Conservation (phyloP, 2,329 filamentous ascomycete species). For the Daldinia sp. region DNA sequence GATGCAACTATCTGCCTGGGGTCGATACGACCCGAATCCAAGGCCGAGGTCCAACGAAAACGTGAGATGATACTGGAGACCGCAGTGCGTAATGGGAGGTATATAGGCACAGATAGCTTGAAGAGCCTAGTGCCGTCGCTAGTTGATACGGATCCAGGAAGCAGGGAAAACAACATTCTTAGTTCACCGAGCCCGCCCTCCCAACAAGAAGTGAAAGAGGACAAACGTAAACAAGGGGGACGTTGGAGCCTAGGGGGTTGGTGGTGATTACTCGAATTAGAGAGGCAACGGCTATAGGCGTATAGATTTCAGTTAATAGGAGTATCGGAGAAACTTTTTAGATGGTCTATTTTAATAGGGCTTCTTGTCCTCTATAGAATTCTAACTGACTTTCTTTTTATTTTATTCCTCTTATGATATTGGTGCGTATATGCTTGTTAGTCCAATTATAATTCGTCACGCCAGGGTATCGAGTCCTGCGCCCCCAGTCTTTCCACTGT, state of each 20-base stretch:
- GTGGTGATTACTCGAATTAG: constrained; percentile 35
- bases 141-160: constrained; percentile 27
- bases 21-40: constrained; percentile 12
- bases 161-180: constrained; percentile 23
- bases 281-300: background rate
- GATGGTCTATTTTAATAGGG: constrained; percentile 12
- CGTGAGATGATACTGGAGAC: constrained; percentile 40
- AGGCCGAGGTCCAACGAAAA: constrained; percentile 33
- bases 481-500: constrained; percentile 73
- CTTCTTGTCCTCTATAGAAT: constrained; percentile 9
- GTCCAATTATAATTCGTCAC: constrained; percentile 54
- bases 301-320: constrained; percentile 11
- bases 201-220: constrained; percentile 29
- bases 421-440: background rate
- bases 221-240: constrained; percentile 33
- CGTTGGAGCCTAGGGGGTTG: constrained; percentile 43
- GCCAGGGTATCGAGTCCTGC: constrained; percentile 72
- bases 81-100: constrained; percentile 43
- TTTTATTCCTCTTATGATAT: background rate
- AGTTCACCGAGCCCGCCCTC: constrained; percentile 6
- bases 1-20: background rate
- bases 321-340: constrained; percentile 17
- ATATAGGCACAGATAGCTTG: constrained; percentile 44
- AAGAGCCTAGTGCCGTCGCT: constrained; percentile 45
- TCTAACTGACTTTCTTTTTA: constrained; percentile 1